Percentiles rank a stretch among this genome's conserved stretches.
Conservation (phyloP, 1,284 basidiomycete genomes). For the Trichosporon coremiiforme region DNA sequence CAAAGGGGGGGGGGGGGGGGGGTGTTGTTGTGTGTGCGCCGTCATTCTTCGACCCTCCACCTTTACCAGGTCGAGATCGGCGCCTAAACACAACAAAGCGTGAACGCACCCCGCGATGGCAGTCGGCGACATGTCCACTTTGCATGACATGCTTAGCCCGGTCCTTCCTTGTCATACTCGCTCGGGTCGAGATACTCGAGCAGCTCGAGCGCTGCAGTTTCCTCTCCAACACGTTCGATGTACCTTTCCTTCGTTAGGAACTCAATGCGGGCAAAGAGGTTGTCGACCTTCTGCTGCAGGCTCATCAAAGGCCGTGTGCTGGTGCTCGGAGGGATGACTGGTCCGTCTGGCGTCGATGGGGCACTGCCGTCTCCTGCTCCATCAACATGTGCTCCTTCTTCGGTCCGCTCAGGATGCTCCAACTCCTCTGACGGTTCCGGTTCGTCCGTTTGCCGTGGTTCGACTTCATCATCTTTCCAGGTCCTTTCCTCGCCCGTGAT, state of each 20-base stretch:
- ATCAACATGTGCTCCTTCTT: too few species aligned
- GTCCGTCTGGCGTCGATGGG: background rate
- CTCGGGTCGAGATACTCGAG: background rate
- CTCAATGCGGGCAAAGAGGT: background rate
- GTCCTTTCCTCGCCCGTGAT: too few species aligned
- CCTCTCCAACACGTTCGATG: background rate
- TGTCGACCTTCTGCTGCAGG: background rate
- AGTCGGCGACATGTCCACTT: too few species aligned
- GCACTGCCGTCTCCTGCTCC: too few species aligned
- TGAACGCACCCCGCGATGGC: too few species aligned
- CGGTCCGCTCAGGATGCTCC: too few species aligned
- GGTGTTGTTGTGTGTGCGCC: background rate
- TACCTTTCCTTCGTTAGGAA: background rate
- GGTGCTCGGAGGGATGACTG: background rate
- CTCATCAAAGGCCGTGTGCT: background rate
- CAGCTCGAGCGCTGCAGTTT: background rate
- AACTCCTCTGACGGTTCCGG: too few species aligned
- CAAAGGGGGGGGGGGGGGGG: too few species aligned
- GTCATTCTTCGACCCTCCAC: background rate
- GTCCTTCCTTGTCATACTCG: background rate
- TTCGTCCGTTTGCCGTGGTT: too few species aligned
- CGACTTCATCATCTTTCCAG: too few species aligned
- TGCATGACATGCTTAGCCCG: too few species aligned
- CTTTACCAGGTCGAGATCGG: background rate
- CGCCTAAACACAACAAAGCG: too few species aligned